A percentile compares a stretch with the other conserved stretches of the same genome.
Conservation (phyloP, 1,284 basidiomycete genomes). For the Lentinula novae-zelandiae region DNA sequence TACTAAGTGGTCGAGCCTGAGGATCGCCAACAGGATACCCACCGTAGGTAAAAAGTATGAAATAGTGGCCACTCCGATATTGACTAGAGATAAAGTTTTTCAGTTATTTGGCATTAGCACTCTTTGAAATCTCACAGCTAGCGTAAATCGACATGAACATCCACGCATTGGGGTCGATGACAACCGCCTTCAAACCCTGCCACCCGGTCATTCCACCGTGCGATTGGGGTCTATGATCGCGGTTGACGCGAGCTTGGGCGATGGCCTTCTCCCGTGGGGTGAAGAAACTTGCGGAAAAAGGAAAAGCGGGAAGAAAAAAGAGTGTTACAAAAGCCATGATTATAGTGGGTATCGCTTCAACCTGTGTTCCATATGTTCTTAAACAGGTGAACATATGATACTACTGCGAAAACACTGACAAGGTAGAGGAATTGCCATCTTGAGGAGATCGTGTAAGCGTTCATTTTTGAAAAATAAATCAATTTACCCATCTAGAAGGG, state of each 20-base stretch:
- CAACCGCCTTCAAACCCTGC: slow-evolving; percentile 47
- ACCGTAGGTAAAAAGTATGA: slow-evolving; percentile 56
- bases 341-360: slow-evolving; percentile 50
- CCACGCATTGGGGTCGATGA: slow-evolving; percentile 48
- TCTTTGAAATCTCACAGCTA: slow-evolving; percentile 34
- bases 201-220: slow-evolving; percentile 55
- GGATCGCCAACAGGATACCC: slow-evolving; percentile 12
- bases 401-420: slow-evolving; percentile 24
- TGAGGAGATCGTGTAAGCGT: not conserved
- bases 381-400: not conserved
- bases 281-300: slow-evolving; percentile 35
- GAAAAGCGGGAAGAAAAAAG: slow-evolving; percentile 42
- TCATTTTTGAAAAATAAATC: not conserved
- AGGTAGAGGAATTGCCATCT: slow-evolving; percentile 59
- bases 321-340: slow-evolving; percentile 44
- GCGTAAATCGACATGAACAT: slow-evolving; percentile 47
- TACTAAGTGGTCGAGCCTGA: not conserved
- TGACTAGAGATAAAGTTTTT: slow-evolving; percentile 30
- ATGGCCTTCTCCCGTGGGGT: slow-evolving; percentile 47
- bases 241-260: slow-evolving; percentile 49
- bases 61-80: slow-evolving; percentile 49
- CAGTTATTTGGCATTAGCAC: not conserved
- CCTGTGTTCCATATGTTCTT: slow-evolving; percentile 23
- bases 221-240: slow-evolving; percentile 51
- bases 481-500: slow-evolving; percentile 38